Base-by-base conservation (phyloP, 306 rosid genomes). In the Trifolium subterraneum region DNA sequence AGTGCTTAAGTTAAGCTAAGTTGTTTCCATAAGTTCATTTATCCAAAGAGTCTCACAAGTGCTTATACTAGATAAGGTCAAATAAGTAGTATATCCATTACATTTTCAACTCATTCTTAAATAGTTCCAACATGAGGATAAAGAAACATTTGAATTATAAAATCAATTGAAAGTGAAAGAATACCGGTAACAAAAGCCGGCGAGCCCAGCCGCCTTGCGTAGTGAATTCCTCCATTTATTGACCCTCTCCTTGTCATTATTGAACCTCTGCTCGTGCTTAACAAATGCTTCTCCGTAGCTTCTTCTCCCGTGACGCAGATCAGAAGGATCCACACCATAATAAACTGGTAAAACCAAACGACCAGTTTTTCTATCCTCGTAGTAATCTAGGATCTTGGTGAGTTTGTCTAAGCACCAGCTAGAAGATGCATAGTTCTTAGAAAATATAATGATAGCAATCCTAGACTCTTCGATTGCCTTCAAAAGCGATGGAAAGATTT, bases 371-470 rank as follows among this genome's bases (percentile, higher is more conserved):
- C 6, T 59, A 11, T 27, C 0, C 12, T 59, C 36, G 7, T 23
- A 23, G 38, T 3, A 58, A 1, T 58, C 64, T 12, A 61, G 2
- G 22, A 31, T 61, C 2, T 4, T 3, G 6, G 20, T n/a, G 12
- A 61, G 66, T 61, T 61, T 44, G 0, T 61, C 66, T 20, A 61
- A 31, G 22, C 66, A 61, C 66, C 66, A 52, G 19, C 0, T n/a
- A n/a, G 66, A 61, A 61, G 2, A 61, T 0, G 42, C 66, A 31
- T 61, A 61, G 42, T 61, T 31, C 13, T 15, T 3, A n/a, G 66
- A 61, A 10, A 61, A 61, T 8, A 61, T n/a, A 8, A 61, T 13
- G 13, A 61, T 29, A 13, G 2, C 5, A 4, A 61, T 31, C 11
- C 23, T 61, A 4, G 66, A 61, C 13, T 7, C 22, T 29, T 62